These are phyloP conservation scores for Aspergillus vadensis DNA, from an alignment of 2,329 filamentous ascomycete species.

Conservation along the genomic window DNA sequence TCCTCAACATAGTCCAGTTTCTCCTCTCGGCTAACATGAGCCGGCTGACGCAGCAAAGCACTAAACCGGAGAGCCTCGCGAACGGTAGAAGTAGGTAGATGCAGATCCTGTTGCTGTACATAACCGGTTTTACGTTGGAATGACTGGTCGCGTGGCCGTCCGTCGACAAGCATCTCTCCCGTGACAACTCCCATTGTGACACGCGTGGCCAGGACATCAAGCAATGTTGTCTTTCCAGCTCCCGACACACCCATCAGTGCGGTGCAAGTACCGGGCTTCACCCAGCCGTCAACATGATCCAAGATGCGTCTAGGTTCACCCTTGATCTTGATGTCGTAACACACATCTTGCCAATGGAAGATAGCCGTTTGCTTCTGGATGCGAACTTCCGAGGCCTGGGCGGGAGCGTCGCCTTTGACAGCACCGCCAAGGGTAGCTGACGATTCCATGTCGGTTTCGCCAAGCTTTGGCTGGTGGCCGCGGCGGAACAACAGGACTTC, in stretches of 20 bases:
- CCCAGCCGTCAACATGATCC: constrained; percentile 86
- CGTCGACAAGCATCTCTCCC: constrained; percentile 81
- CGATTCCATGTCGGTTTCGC: constrained; percentile 4
- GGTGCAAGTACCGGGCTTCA: constrained; percentile 86
- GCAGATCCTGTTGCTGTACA: constrained; percentile 88
- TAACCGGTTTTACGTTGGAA: constrained; percentile 92
- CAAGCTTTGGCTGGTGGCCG: constrained; percentile 29
- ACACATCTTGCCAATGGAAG: constrained; percentile 83
- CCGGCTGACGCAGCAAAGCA: constrained; percentile 81
- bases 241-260: constrained; percentile 88
- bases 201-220: constrained; percentile 84
- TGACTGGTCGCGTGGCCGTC: constrained; percentile 69
- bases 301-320: constrained; percentile 71
- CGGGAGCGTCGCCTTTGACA: constrained; percentile 32
- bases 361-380: constrained; percentile 70
- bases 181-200: constrained; percentile 85
- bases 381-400: constrained; percentile 29
- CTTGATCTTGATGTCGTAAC: constrained; percentile 81
- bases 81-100: constrained; percentile 79
- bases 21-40: constrained; percentile 67
- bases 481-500: constrained; percentile 73
- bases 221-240: constrained; percentile 88
- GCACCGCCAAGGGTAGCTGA: constrained; percentile 12
- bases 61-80: constrained; percentile 85
- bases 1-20: constrained; percentile 87